Base-by-base conservation (phyloP, 176 grass and related monocot species). In the Cenchrus fungigraminus region DNA sequence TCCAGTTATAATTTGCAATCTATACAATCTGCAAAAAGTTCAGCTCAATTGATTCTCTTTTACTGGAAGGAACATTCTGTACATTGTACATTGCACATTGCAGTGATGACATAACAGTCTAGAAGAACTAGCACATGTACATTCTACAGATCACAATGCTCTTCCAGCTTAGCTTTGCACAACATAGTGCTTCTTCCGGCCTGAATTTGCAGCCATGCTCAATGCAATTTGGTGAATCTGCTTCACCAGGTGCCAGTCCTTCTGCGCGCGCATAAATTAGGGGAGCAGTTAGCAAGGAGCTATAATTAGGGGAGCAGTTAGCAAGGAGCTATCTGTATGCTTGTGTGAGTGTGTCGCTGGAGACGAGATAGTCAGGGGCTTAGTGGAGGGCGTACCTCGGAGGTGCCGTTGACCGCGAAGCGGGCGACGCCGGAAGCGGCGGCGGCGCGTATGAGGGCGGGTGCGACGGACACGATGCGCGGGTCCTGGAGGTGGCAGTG, bases 401-500 rank as follows among this genome's bases (percentile, higher is more conserved):
- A 95, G 64, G 92, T 92, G 65, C 93, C 91, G 86, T 95, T 94
- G 77, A 95, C 93, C 0, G 88, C 83, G 84, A 98, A 95, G 66
- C 80, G 87, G 25, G 69, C 65, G 12, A 95, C 93, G 64, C 96
- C 93, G 65, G 89, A 92, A 42, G 87, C 86, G 37, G 83, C 9
- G 64, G 93, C 89, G 19, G 91, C 82, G 61, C 89, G 77, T 65
- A 98, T 85, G 83, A 95, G 91, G 19, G 76, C 61, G 7, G 91
- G 91, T 34, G 87, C 91, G 5, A 73, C 78, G 59, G 80, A 62
- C 29, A 73, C 68, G 76, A 98, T 71, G 68, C 92, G 88, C 16
- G 73, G 78, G 34, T 98, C 92, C 78, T 95, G 92, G 65, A 98
- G 95, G 85, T 95, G 95, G 87, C 92, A 98, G 89, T 98, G 95